Conservation (phyloP, 1,284 basidiomycete species). For the Cystobasidium slooffiae region DNA sequence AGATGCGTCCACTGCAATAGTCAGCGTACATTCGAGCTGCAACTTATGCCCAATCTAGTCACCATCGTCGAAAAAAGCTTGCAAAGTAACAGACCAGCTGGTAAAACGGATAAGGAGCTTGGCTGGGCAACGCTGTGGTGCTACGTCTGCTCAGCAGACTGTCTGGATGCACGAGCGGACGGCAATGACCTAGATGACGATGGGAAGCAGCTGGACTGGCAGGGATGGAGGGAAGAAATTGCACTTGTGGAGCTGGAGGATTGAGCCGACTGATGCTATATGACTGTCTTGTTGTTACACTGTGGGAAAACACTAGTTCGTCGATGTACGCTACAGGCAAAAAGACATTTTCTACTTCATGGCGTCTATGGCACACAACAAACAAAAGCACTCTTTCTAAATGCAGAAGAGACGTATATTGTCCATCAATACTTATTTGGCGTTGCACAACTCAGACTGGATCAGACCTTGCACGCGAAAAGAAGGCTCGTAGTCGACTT, state of each 20-base stretch:
- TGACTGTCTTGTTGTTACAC: not conserved
- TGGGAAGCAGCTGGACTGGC: constrained; percentile 58
- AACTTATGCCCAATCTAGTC: constrained; percentile 84
- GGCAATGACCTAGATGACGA: constrained; percentile 45
- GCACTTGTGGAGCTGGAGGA: constrained; percentile 75
- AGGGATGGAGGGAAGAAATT: constrained; percentile 72
- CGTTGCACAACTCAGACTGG: not conserved
- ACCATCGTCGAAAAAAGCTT: constrained; percentile 63
- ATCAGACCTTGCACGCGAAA: constrained; percentile 11
- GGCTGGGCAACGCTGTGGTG: constrained; percentile 83
- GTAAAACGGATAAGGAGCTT: constrained; percentile 60
- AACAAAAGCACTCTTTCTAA: not conserved
- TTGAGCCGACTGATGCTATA: constrained; percentile 43
- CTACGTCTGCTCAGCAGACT: constrained; percentile 76
- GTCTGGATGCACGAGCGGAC: constrained; percentile 59
- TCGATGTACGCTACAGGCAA: no score
- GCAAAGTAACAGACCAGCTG: constrained; percentile 24
- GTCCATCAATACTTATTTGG: no score
- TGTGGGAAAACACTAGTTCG: not conserved
- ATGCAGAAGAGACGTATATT: not conserved
- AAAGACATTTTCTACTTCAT: no score
- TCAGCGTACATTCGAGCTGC: constrained; percentile 75
- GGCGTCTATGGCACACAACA: no score
- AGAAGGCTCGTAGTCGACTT: constrained; percentile 15
- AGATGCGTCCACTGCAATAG: constrained; percentile 67